Percentiles rank a stretch among this genome's conserved stretches.
Conservation (phyloP, 768 basidiomycete genomes). For the Suillus americanus region DNA sequence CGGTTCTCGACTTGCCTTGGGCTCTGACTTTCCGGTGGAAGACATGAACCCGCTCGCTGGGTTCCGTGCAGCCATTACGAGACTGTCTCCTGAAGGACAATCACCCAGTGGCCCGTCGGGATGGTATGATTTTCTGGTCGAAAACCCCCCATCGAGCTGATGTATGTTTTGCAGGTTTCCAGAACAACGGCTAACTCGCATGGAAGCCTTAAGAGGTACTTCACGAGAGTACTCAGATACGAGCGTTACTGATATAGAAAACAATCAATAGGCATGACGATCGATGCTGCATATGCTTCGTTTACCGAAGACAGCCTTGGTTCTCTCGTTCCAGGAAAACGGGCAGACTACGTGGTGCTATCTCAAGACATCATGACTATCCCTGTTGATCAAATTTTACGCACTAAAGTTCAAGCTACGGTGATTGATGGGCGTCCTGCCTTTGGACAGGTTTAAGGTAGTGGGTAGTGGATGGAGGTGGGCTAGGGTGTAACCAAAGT, state of each 20-base stretch:
- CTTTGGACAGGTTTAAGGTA: slow-evolving; percentile 38
- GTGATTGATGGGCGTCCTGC: slow-evolving; percentile 70
- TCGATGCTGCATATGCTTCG: slow-evolving; percentile 84
- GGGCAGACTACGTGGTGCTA: slow-evolving; percentile 84
- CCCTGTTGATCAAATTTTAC: slow-evolving; percentile 55
- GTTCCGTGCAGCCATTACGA: slow-evolving; percentile 86
- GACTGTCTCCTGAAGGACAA: slow-evolving; percentile 63
- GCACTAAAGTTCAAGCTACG: slow-evolving; percentile 69
- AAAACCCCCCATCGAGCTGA: neutral
- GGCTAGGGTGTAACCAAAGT: neutral
- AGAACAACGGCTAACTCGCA: slow-evolving; percentile 70
- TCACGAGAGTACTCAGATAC: neutral
- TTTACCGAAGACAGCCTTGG: slow-evolving; percentile 75
- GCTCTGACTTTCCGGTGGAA: slow-evolving; percentile 92
- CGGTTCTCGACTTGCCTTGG: slow-evolving; percentile 70
- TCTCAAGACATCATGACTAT: slow-evolving; percentile 81
- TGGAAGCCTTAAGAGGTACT: slow-evolving; percentile 75
- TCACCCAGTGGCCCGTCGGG: slow-evolving; percentile 84
- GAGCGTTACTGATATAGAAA: neutral
- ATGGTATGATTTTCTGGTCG: slow-evolving; percentile 50
- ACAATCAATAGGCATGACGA: slow-evolving; percentile 67
- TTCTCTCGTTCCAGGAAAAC: slow-evolving; percentile 75
- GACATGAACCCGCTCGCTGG: slow-evolving; percentile 79
- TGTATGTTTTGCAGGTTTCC: slow-evolving; percentile 61
- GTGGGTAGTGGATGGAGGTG: neutral